Base-by-base conservation (phyloP, 345 rosid species). In the Salix suchowensis region DNA sequence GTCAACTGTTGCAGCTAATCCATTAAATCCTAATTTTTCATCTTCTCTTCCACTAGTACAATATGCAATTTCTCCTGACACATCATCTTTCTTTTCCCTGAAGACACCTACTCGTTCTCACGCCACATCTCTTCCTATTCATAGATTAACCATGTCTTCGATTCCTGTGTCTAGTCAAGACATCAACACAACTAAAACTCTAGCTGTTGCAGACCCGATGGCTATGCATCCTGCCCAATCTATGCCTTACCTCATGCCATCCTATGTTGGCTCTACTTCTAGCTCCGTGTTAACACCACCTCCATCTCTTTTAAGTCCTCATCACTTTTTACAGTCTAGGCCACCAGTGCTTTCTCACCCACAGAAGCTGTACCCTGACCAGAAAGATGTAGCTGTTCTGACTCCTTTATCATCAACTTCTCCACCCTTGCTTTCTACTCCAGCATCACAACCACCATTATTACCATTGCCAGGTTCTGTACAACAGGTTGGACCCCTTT, bases 381-480 rank as follows among this genome's bases (percentile, higher is more conserved):
- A 81, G 70, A 77, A 69, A 70, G 80, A 66, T 67, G 48, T 62
- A 73, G 54, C 64, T 73, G 34, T 68, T 5, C 24, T 65, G 39
- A 67, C 73, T n/a, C 44, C 76, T 34, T 15, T 64, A 19, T 54
- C 81, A 68, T 79, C 42, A 74, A 68, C 65, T 40, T 36, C 73
- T 23, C 72, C 72, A 24, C 5, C 77, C 23, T n/a, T 52, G 37
- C 21, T 50, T 54, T 77, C 81, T 67, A 10, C 76, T 74, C 69
- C 58, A 48, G 77, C 62, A 18, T 72, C 77, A 42, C 86, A 81
- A 74, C 46, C 74, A 15, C 86, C 88, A 61, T 74, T 85, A 68
- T 79, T 85, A 84, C 88, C 84, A 28, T 75, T 83, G 73, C 88
- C 84, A 37, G 30, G 62, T 39, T 30, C 83, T 73, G 54, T 44